phyloP scores from a whole-genome alignment of 2,329 filamentous ascomycete genomes.

The Cytospora paraplurivora region DNA sequence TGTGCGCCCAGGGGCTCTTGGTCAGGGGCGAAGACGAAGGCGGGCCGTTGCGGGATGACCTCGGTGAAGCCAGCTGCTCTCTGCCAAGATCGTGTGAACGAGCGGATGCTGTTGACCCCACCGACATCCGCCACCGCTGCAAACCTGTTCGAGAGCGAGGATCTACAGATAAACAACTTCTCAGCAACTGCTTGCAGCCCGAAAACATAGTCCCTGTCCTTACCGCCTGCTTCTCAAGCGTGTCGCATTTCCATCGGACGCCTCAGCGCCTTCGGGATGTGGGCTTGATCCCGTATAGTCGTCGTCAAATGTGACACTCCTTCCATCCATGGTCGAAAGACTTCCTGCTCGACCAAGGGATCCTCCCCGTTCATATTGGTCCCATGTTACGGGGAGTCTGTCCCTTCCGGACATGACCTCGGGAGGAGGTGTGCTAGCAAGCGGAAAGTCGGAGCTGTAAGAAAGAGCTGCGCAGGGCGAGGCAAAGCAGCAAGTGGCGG shows the following conservation, averaged over 20 bases:
- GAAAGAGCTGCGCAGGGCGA: background rate
- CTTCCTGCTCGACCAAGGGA: conserved; percentile 46
- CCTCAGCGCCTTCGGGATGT: conserved; percentile 39
- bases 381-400: conserved; percentile 47
- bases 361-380: conserved; percentile 48
- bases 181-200: conserved; percentile 5
- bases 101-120: conserved; percentile 90
- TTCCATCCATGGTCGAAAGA: conserved; percentile 43
- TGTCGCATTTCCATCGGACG: conserved; percentile 31
- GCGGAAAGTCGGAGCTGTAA: background rate
- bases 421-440: background rate
- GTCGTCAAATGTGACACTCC: conserved; percentile 47
- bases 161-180: conserved; percentile 42
- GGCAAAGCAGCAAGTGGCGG: background rate
- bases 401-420: conserved; percentile 22
- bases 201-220: conserved; percentile 3
- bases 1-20: conserved; percentile 47
- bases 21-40: conserved; percentile 68
- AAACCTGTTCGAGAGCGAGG: conserved; percentile 61
- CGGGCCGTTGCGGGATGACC: conserved; percentile 76
- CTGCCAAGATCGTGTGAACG: conserved; percentile 91
- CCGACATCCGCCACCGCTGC: conserved; percentile 70
- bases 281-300: conserved; percentile 46
- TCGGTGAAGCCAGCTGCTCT: conserved; percentile 86
- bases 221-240: conserved; percentile 42